Conservation (phyloP, 768 basidiomycete species). For the Serpula lacrymans region DNA sequence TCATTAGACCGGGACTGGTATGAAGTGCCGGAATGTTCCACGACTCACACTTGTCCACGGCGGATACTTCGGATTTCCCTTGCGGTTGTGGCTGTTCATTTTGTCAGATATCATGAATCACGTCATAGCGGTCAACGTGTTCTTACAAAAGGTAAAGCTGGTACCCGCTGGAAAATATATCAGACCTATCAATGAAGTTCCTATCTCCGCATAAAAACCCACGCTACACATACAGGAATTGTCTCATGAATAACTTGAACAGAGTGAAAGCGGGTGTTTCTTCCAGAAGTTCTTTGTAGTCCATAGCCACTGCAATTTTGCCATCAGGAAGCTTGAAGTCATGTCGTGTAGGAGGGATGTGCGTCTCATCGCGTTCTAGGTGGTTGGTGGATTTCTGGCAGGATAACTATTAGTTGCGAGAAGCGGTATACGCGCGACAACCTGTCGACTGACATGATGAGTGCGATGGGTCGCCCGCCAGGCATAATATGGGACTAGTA, state of each 20-base stretch:
- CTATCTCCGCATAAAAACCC: neutral
- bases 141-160: conserved; percentile 44
- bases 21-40: neutral
- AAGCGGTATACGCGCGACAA: too few species aligned
- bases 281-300: conserved; percentile 23
- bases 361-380: too few species aligned
- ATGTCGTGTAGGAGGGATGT: too few species aligned
- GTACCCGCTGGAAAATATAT: conserved; percentile 33
- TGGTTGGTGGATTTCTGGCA: conserved; percentile 42
- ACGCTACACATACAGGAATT: conserved; percentile 41
- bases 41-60: conserved; percentile 39
- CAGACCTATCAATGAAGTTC: neutral
- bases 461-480: neutral
- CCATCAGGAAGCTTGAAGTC: too few species aligned
- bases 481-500: conserved; percentile 23
- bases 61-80: conserved; percentile 45
- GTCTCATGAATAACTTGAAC: conserved; percentile 44
- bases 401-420: too few species aligned
- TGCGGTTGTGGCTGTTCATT: conserved; percentile 36
- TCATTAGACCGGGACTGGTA: too few species aligned
- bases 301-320: conserved; percentile 11
- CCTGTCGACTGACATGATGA: neutral
- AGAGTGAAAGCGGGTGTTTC: conserved; percentile 36
- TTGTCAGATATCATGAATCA: neutral
- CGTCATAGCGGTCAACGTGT: neutral